A percentile compares a stretch with the other conserved stretches of the same genome.
Conservation (phyloP, 345 rosid species). For the Raphanus raphanistrum region DNA sequence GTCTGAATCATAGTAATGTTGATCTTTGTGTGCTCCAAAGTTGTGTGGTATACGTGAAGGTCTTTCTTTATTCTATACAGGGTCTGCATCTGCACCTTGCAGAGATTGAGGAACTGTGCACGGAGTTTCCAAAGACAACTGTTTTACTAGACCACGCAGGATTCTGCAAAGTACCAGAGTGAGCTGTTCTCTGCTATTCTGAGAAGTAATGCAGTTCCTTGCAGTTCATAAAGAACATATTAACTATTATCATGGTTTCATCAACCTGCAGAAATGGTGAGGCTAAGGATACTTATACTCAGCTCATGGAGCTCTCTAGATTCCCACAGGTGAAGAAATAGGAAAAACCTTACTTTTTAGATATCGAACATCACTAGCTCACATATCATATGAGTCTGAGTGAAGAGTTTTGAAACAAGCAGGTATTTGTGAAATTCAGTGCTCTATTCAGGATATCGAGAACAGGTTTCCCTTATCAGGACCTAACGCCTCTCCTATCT, state of each 20-base stretch:
- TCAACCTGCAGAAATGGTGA: constrained; percentile 63
- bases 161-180: constrained; percentile 88
- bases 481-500: constrained; percentile 57
- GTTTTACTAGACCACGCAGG: constrained; percentile 84
- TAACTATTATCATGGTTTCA: constrained; percentile 8
- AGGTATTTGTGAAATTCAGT: constrained; percentile 87
- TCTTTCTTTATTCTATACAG: constrained; percentile 45
- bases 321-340: constrained; percentile 66
- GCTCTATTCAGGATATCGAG: constrained; percentile 86
- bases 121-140: constrained; percentile 69
- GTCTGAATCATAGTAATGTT: constrained; percentile 34
- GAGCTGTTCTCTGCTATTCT: constrained; percentile 33
- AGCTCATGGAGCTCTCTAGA: constrained; percentile 71
- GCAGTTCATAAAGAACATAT: constrained; percentile 3
- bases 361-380: not conserved
- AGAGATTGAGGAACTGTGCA: constrained; percentile 79
- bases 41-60: not conserved
- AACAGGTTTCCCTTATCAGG: constrained; percentile 61
- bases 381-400: constrained; percentile 18
- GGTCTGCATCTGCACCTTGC: constrained; percentile 74
- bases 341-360: not conserved
- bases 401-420: constrained; percentile 17
- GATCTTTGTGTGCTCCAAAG: constrained; percentile 7
- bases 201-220: constrained; percentile 15
- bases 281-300: constrained; percentile 55